Evolutionary conservation across 2,329 filamentous ascomycete genomes (phyloP), one percentile per base, ranked within the genome.

Genomic region (Rachicladosporium sp.): DNA sequence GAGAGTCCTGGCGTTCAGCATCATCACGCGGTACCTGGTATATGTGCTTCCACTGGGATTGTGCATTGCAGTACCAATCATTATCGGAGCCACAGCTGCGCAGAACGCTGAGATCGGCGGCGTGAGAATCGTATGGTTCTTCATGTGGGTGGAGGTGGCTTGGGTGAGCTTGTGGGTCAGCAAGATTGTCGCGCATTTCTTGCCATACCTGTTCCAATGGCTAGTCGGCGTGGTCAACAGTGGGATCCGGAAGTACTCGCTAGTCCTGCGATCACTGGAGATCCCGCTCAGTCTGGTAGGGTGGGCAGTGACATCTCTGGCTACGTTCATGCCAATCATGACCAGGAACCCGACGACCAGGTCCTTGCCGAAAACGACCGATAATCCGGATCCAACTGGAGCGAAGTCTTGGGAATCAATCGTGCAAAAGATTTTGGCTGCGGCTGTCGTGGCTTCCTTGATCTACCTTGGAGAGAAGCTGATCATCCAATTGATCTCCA

Each of bases 401-500:
- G 41, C 40, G 15, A 59, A 61, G 35, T 40, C 54, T 2, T 80
- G 76, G 76, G 63, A 73, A 49, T 60, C 55, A 29, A 68, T 69
- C 6, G 62, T 88, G 49, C 71, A 73, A 47, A 74, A 73, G 36
- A 68, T 89, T 10, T 65, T 89, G 4, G 74, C 73, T 13, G 79
- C 82, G 2, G 62, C 74, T 23, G 73, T 87, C 35, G 73, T 82
- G 31, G 80, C 78, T 8, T 74, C 80, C 0, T 69, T 80, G 36
- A 72, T 89, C 11, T 78, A 84, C 44, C 70, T 89, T 10, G 76
- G 66, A 11, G 83, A 91, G 61, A 86, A 85, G 61, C 68, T 80
- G 43, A 69, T 89, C 46, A 79, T 91, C 29, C 84, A 89, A 60
- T 69, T 89, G 44, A 87, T 91, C 57, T 84, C 81, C 54, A 82